Conservation (phyloP, 2,329 filamentous ascomycete species). For the Grosmannia serpens region DNA sequence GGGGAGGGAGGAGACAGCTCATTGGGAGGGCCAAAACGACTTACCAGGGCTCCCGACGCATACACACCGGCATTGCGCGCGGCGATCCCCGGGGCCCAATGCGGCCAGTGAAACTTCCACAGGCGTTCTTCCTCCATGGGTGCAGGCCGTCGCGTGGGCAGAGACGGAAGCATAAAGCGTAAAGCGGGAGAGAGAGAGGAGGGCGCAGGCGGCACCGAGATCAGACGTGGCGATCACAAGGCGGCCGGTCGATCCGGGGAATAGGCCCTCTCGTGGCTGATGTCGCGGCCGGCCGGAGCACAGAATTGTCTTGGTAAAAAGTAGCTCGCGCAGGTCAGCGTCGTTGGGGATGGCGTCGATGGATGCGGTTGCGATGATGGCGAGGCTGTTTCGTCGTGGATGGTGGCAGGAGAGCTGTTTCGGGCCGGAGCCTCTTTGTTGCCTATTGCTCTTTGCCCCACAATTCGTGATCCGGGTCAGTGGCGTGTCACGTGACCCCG, state of each 20-base stretch:
- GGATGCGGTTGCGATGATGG: neutral
- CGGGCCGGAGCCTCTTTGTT: neutral
- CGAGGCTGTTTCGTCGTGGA: neutral
- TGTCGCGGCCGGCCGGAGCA: no score
- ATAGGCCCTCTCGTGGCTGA: neutral
- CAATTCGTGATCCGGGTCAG: no score
- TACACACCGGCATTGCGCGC: conserved; percentile 55
- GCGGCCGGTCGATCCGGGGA: neutral
- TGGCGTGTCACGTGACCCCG: no score
- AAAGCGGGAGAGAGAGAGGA: neutral
- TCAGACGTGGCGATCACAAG: neutral
- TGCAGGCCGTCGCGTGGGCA: no score
- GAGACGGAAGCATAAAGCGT: no score
- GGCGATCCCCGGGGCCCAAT: conserved; percentile 55
- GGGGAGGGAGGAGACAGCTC: neutral
- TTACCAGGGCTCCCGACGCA: conserved; percentile 48
- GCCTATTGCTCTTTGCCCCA: neutral
- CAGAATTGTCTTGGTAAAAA: no score
- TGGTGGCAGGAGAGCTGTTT: neutral
- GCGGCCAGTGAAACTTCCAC: conserved; percentile 55
- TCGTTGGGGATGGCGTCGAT: neutral
- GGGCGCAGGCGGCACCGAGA: neutral
- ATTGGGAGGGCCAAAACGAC: conserved; percentile 21
- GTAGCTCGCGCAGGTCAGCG: no score
- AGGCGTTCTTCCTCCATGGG: conserved; percentile 46